These are phyloP conservation scores for Gymnopilus dilepis DNA, from an alignment of 768 basidiomycete genomes.

Conservation along the genomic window DNA sequence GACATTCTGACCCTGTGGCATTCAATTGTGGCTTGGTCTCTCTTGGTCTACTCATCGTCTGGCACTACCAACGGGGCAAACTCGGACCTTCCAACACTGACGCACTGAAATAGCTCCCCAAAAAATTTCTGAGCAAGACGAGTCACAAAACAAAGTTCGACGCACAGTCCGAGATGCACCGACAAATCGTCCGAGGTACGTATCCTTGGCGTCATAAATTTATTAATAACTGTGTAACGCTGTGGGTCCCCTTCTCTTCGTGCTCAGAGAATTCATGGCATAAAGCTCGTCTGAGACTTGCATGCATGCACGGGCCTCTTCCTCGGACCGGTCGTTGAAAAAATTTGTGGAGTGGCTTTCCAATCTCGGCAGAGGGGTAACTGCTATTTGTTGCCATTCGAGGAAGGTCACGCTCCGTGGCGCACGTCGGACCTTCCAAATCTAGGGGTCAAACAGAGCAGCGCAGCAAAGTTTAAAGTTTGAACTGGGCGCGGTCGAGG, in stretches of 20 bases:
- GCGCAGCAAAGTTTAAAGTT: too few relatives aligned
- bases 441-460: neutral
- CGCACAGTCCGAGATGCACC: neutral
- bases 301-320: neutral
- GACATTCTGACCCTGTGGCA: too few relatives aligned
- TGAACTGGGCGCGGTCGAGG: neutral
- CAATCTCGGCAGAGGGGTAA: neutral
- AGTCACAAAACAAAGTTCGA: slow-evolving; percentile 2
- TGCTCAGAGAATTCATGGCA: neutral
- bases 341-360: neutral
- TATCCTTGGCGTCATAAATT: neutral
- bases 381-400: neutral
- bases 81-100: neutral
- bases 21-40: neutral
- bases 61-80: neutral
- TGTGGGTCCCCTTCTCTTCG: slow-evolving; percentile 7
- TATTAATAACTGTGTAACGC: slow-evolving; percentile 6
- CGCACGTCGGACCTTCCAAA: neutral
- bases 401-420: neutral
- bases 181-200: slow-evolving; percentile 1
- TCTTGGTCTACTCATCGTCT: neutral
- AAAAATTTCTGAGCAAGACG: neutral
- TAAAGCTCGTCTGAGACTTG: neutral
- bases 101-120: neutral
- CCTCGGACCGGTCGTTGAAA: neutral